These are phyloP conservation scores for Aaosphaeria pasadenensis DNA, from an alignment of 2,329 filamentous ascomycete genomes.

Conservation along the genomic window DNA sequence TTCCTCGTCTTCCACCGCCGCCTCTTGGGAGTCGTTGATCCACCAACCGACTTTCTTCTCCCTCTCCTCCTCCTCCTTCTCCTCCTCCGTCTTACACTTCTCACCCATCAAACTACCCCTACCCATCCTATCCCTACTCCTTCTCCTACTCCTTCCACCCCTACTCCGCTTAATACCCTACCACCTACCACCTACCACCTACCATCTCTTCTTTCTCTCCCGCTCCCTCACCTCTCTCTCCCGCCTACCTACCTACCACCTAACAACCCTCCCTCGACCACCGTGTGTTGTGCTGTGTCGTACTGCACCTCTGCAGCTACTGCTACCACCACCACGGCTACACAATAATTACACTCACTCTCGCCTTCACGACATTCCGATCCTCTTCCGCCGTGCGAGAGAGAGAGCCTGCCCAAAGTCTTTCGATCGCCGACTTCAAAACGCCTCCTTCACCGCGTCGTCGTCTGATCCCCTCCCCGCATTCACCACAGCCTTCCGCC, in stretches of 20 bases:
- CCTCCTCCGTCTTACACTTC: too few species aligned
- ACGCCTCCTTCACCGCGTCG: background rate
- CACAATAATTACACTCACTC: background rate
- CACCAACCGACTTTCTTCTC: too few species aligned
- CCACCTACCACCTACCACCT: background rate
- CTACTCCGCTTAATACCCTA: too few species aligned
- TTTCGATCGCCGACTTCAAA: background rate
- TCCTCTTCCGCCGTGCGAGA: too few species aligned
- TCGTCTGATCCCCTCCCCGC: background rate
- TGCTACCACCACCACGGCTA: background rate
- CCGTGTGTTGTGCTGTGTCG: background rate
- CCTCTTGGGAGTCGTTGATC: too few species aligned
- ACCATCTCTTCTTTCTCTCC: background rate
- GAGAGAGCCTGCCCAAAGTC: too few species aligned
- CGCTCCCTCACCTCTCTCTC: background rate
- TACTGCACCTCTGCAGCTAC: background rate
- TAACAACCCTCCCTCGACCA: background rate
- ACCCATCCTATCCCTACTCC: too few species aligned
- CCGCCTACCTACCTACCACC: background rate
- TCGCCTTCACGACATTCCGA: too few species aligned
- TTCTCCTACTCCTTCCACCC: too few species aligned
- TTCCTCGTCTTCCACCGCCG: too few species aligned
- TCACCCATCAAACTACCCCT: too few species aligned
- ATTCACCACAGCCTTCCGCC: background rate
- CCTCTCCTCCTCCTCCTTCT: too few species aligned